Conservation (phyloP, 345 rosid genomes). For the Rhodomyrtus tomentosa region DNA sequence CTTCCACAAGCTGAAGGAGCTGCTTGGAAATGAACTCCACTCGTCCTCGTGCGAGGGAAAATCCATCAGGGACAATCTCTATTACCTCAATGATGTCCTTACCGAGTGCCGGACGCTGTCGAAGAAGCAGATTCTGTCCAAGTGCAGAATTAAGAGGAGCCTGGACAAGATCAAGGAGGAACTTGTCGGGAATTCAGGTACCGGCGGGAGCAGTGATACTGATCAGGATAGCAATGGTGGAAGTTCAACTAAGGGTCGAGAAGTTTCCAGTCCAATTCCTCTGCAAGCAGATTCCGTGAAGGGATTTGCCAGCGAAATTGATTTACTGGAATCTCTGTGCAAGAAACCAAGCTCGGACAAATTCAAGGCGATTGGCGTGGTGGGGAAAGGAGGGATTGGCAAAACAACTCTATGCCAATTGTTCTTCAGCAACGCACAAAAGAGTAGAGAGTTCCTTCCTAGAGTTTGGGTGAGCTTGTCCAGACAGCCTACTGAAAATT, state of each 20-base stretch:
- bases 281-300: not conserved
- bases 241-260: not conserved
- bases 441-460: conserved; percentile 19
- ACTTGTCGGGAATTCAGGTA: not conserved
- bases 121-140: not conserved
- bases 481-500: not conserved
- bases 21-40: not conserved
- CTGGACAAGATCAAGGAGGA: not conserved
- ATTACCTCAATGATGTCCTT: conserved; percentile 1
- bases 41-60: not conserved
- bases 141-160: not conserved
- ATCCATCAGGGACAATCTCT: not conserved
- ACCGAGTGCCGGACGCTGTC: not conserved
- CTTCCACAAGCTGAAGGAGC: not conserved
- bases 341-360: not conserved
- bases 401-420: conserved; percentile 33
- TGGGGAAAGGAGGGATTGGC: conserved; percentile 35
- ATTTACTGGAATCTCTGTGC: not conserved
- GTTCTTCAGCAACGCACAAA: conserved; percentile 11
- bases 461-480: conserved; percentile 35
- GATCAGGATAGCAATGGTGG: not conserved
- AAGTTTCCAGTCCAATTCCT: not conserved
- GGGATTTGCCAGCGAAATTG: not conserved
- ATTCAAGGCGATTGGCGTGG: conserved; percentile 28
- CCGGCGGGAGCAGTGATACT: not conserved